A percentile compares a stretch with the other conserved stretches of the same genome.
These are phyloP conservation scores for Coemansia sp. DNA, from an alignment of 192 early-diverging fungal genomes.

Conservation along the genomic window DNA sequence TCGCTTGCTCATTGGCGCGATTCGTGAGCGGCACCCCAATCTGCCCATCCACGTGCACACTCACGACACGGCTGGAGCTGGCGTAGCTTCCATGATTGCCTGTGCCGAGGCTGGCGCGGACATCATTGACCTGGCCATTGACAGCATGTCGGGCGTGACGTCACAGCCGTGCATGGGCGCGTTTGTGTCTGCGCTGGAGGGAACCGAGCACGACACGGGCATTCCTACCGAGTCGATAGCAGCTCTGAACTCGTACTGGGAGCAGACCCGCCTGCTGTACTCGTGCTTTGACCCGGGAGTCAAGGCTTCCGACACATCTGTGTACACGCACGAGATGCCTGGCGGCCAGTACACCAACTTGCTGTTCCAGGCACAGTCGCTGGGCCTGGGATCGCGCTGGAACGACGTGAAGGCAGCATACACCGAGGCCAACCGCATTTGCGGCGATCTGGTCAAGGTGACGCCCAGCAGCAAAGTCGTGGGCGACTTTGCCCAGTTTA, in stretches of 20 bases:
- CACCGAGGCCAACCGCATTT: slow-evolving; percentile 83
- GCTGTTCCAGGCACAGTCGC: slow-evolving; percentile 94
- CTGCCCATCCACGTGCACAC: slow-evolving; percentile 95
- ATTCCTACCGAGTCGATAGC: slow-evolving; percentile 76
- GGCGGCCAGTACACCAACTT: slow-evolving; percentile 98
- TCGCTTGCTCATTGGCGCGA: slow-evolving; percentile 79
- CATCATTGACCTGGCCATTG: slow-evolving; percentile 88
- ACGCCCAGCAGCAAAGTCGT: slow-evolving; percentile 98
- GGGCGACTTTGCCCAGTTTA: slow-evolving; percentile 96
- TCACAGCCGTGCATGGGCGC: slow-evolving; percentile 98
- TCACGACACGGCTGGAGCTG: slow-evolving; percentile 97
- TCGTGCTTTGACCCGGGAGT: slow-evolving; percentile 95
- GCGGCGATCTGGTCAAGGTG: slow-evolving; percentile 97
- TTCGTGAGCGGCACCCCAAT: slow-evolving; percentile 81
- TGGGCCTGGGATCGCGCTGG: slow-evolving; percentile 92
- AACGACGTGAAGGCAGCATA: slow-evolving; percentile 92
- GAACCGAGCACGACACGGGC: slow-evolving; percentile 79
- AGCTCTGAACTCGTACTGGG: slow-evolving; percentile 93
- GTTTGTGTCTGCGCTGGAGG: slow-evolving; percentile 78
- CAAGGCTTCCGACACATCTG: slow-evolving; percentile 82
- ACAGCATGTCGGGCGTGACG: slow-evolving; percentile 92
- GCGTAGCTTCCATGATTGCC: slow-evolving; percentile 93
- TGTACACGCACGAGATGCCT: slow-evolving; percentile 97
- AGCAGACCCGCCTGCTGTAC: slow-evolving; percentile 92
- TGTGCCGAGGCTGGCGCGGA: slow-evolving; percentile 90